Evolutionary conservation across 176 grass and related monocot species (phyloP).

Genomic region (Rhipidocladum racemiflorum): DNA sequence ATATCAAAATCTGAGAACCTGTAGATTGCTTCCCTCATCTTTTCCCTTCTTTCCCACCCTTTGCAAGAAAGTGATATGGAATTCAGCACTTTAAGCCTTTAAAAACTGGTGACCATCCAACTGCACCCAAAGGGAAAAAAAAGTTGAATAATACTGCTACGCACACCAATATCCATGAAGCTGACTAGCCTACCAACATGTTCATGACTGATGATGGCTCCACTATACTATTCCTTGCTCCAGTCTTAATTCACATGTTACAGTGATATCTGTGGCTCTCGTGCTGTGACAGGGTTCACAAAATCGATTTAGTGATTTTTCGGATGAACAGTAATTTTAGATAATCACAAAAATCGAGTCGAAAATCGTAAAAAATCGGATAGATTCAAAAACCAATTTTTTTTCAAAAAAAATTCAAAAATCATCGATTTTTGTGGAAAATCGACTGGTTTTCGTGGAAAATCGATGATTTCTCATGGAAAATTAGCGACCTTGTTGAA

Average conservation of each 20-base stretch:
- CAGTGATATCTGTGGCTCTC: not conserved
- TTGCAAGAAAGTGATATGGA: conserved; percentile 26
- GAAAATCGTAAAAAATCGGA: no score
- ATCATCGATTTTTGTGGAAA: no score
- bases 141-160: not conserved
- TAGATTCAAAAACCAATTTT: no score
- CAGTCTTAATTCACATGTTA: not conserved
- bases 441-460: no score
- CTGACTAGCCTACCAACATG: not conserved
- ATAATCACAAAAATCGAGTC: no score
- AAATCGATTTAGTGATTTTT: no score
- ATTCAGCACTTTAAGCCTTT: conserved; percentile 47
- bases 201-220: not conserved
- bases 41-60: conserved; percentile 29
- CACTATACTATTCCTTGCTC: not conserved
- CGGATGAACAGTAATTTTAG: no score
- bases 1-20: conserved; percentile 34
- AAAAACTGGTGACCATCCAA: conserved; percentile 16
- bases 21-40: conserved; percentile 33
- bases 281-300: no score
- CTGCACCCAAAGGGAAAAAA: not conserved
- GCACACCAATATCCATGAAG: not conserved
- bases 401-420: no score
- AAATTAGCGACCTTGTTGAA: no score
- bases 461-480: no score